phyloP scores from a whole-genome alignment of 805 yeast genomes.

The Priceomyces haplophilus region DNA sequence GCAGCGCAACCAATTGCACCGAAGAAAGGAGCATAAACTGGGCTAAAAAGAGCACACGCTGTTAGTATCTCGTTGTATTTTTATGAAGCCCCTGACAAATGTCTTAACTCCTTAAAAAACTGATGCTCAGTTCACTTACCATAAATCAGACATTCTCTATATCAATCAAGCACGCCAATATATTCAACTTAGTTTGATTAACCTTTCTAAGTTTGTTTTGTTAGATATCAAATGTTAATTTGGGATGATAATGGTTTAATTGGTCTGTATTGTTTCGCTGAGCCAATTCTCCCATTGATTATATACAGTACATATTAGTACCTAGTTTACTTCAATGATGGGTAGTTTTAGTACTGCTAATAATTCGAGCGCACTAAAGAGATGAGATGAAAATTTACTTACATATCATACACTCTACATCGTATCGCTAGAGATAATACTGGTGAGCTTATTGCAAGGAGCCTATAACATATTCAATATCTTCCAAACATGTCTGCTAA shows the following conservation, averaged over 20 bases:
- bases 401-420: not conserved
- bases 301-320: slow-evolving; percentile 1
- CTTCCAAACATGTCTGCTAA: slow-evolving; percentile 66
- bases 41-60: slow-evolving; percentile 36
- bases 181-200: slow-evolving; percentile 3
- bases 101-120: not conserved
- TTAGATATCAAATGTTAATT: slow-evolving; percentile 3
- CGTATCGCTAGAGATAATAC: slow-evolving; percentile 11
- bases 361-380: not conserved
- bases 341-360: slow-evolving; percentile 1
- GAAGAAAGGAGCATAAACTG: slow-evolving; percentile 91
- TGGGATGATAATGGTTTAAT: slow-evolving; percentile 2
- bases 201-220: slow-evolving; percentile 2
- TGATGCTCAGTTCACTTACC: slow-evolving; percentile 46
- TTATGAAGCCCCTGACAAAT: not conserved
- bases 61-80: slow-evolving; percentile 15
- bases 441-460: slow-evolving; percentile 51
- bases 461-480: slow-evolving; percentile 27
- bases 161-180: slow-evolving; percentile 1
- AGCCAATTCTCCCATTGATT: not conserved
- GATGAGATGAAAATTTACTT: slow-evolving; percentile 5
- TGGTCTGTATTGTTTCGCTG: slow-evolving; percentile 4
- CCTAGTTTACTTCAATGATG: not conserved
- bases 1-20: slow-evolving; percentile 99
- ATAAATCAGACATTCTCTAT: slow-evolving; percentile 64